These are phyloP conservation scores for Yamadazyma laniorum DNA, from an alignment of 805 yeast genomes.

Conservation along the genomic window DNA sequence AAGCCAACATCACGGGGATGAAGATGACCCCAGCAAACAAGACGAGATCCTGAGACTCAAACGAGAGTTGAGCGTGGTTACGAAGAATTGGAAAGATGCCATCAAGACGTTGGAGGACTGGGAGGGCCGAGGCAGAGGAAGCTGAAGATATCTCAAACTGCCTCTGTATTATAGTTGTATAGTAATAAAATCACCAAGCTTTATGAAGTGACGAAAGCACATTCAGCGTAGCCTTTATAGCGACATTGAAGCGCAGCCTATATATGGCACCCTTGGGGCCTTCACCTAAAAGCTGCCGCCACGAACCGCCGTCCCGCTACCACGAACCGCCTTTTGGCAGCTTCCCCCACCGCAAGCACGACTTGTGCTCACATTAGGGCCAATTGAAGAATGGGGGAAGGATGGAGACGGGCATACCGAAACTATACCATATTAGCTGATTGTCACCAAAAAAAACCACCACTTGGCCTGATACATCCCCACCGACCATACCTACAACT, in stretches of 20 bases:
- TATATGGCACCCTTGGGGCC: too few species aligned
- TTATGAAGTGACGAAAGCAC: too few species aligned
- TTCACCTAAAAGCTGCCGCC: too few species aligned
- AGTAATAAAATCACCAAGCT: too few species aligned
- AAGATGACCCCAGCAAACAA: slow-evolving; percentile 2
- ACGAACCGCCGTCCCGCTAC: too few species aligned
- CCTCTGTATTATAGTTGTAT: neutral
- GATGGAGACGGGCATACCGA: neutral
- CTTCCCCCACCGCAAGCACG: neutral
- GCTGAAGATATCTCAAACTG: too few species aligned
- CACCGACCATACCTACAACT: neutral
- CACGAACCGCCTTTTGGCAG: too few species aligned
- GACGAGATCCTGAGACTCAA: slow-evolving; percentile 16
- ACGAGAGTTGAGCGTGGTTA: slow-evolving; percentile 32
- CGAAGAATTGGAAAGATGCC: slow-evolving; percentile 40
- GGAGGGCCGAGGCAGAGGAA: slow-evolving; percentile 16
- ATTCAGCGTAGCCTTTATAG: too few species aligned
- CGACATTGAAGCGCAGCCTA: too few species aligned
- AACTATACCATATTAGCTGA: neutral
- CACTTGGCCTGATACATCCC: too few species aligned
- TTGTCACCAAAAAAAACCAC: too few species aligned
- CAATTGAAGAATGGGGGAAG: neutral
- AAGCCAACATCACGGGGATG: neutral
- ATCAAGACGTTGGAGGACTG: slow-evolving; percentile 38
- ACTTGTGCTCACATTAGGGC: too few species aligned